A percentile compares a stretch with the other conserved stretches of the same genome.
Evolutionary conservation across 2,329 filamentous ascomycete species (phyloP).

Genomic region (Fusarium robinianum): DNA sequence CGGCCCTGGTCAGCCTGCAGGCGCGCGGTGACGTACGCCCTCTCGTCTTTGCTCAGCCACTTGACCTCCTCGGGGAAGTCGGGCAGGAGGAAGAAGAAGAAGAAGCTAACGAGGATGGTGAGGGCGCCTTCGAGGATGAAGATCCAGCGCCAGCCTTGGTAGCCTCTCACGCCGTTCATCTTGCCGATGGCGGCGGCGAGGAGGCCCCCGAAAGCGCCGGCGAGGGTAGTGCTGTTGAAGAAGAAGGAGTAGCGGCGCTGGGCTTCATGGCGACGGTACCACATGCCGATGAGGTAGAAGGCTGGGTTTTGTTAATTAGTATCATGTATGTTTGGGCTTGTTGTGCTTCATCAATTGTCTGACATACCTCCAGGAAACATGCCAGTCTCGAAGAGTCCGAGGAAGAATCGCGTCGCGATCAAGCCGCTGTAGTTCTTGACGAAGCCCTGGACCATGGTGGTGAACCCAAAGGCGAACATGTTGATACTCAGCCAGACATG

Average conservation of each 20-base stretch:
- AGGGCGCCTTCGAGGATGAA: slow-evolving; percentile 77
- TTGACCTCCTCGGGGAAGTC: slow-evolving; percentile 75
- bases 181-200: slow-evolving; percentile 88
- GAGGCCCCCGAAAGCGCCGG: slow-evolving; percentile 84
- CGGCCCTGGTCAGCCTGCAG: slow-evolving; percentile 71
- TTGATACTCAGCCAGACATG: slow-evolving; percentile 76
- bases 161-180: slow-evolving; percentile 73
- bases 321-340: neutral
- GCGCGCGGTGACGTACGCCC: slow-evolving; percentile 66
- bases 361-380: slow-evolving; percentile 62
- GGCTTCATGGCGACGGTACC: slow-evolving; percentile 85
- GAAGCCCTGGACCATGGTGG: slow-evolving; percentile 75
- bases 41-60: slow-evolving; percentile 74
- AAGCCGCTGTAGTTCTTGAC: slow-evolving; percentile 78
- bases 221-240: slow-evolving; percentile 80
- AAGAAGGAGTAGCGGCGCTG: slow-evolving; percentile 94
- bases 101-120: slow-evolving; percentile 63
- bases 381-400: slow-evolving; percentile 76
- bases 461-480: slow-evolving; percentile 83
- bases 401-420: slow-evolving; percentile 80
- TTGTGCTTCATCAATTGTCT: too few species aligned
- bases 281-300: slow-evolving; percentile 80
- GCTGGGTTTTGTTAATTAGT: slow-evolving; percentile 44
- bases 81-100: slow-evolving; percentile 72
- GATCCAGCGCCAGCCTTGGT: slow-evolving; percentile 79